Base-by-base conservation (phyloP, 257 asterid species). In the Fraxinus excelsior region DNA sequence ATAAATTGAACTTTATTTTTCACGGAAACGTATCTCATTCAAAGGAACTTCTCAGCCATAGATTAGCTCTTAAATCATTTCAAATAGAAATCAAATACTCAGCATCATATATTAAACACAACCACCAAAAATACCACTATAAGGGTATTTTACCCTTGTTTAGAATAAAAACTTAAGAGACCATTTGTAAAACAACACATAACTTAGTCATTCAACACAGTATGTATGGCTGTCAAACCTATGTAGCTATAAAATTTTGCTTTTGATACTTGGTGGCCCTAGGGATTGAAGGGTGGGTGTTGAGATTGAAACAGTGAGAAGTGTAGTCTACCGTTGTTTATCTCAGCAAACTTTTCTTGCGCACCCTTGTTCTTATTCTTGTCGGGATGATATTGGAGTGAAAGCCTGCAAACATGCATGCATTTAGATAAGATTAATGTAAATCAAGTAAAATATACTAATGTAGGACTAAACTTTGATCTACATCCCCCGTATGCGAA, bases 381-480 rank as follows among this genome's bases (percentile, higher is more conserved):
- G 82, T 96, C 99, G 0, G 99, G 99, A 84, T 96, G 99, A 84
- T 96, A 96, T 80, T 91, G 84, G 72, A 96, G 97, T 16, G 99
- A 96, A 62, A 93, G 84, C 90, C 98, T 96, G 86, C 78, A 79
- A 38, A 73, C 79, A 78, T 32, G 62, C 62, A 79, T 28, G 66
- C 68, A 11, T 23, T 62, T 25, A 31, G 2, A 62, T 25, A 2
- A 62, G 35, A 62, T 62, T 62, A 62, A 23, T 23, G 68, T 62
- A 62, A 42, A 42, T 42, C 18, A 62, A 13, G 32, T 60, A 23
- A 23, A 23, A 23, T n/a, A 9, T 14, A 9, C 9, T 53, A 6
- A 7, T 13, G 9, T 10, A 40, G 14, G 12, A 9, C 14, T 40
- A 40, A 40, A 11, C 46, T 40, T 40, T 2, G 4, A 40, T 40